These are phyloP conservation scores for Cucurbita moschata DNA, from an alignment of 306 rosid genomes.

Conservation along the genomic window DNA sequence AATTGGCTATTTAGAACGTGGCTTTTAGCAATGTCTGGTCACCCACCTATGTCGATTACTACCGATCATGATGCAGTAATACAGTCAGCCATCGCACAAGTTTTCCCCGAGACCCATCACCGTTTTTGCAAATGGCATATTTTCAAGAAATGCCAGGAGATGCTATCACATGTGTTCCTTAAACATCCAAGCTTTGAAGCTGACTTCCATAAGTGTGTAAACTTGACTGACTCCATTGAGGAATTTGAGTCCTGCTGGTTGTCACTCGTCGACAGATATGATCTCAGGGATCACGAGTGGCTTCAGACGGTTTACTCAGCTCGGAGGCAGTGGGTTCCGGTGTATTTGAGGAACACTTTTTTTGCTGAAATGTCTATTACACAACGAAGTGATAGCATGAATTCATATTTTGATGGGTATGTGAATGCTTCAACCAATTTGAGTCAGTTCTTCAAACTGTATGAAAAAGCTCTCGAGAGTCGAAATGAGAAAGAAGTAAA, in stretches of 20 bases:
- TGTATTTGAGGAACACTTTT: slow-evolving; percentile 77
- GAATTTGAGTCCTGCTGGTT: slow-evolving; percentile 95
- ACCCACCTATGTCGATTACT: slow-evolving; percentile 72
- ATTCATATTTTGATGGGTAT: slow-evolving; percentile 97
- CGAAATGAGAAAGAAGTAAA: slow-evolving; percentile 97
- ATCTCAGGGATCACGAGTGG: slow-evolving; percentile 89
- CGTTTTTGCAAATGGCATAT: slow-evolving; percentile 99
- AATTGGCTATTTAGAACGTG: slow-evolving; percentile 88
- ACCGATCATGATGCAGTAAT: slow-evolving; percentile 85
- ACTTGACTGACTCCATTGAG: slow-evolving; percentile 80
- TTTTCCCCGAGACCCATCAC: slow-evolving; percentile 79
- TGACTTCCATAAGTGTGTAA: slow-evolving; percentile 90
- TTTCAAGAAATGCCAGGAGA: slow-evolving; percentile 94
- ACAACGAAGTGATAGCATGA: slow-evolving; percentile 96
- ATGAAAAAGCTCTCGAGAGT: slow-evolving; percentile 95
- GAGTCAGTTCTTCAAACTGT: slow-evolving; percentile 85
- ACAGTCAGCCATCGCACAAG: slow-evolving; percentile 60
- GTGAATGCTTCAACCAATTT: slow-evolving; percentile 93
- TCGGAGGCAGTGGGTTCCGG: slow-evolving; percentile 92
- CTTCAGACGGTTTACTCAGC: slow-evolving; percentile 68
- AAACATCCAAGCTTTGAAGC: slow-evolving; percentile 85
- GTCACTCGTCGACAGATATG: slow-evolving; percentile 67
- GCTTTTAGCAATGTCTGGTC: slow-evolving; percentile 89
- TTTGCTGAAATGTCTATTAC: slow-evolving; percentile 98
- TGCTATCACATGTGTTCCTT: slow-evolving; percentile 74